Conservation (phyloP, 371 early-diverging fungal species). For the Mucor sp. region DNA sequence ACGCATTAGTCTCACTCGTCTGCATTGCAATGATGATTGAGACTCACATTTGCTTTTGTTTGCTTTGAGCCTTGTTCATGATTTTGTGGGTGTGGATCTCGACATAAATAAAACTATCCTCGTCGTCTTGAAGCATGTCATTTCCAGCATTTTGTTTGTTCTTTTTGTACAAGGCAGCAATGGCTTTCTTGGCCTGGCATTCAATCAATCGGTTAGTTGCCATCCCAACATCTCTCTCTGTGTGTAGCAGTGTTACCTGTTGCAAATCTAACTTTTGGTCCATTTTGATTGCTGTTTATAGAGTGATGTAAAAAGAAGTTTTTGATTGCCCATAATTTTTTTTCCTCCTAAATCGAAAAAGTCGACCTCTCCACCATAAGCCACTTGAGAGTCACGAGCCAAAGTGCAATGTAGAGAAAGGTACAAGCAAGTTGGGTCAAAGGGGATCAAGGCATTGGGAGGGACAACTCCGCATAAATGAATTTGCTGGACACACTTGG, state of each 20-base stretch:
- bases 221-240: not conserved
- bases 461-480: constrained; percentile 2
- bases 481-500: not conserved
- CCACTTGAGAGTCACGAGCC: constrained; percentile 6
- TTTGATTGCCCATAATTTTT: not conserved
- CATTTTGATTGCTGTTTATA: constrained; percentile 5
- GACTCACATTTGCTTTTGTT: constrained; percentile 15
- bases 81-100: constrained; percentile 23
- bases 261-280: constrained; percentile 15
- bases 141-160: constrained; percentile 7
- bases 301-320: not conserved
- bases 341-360: constrained; percentile 1
- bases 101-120: constrained; percentile 10
- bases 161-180: constrained; percentile 23
- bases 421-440: not conserved
- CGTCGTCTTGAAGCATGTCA: constrained; percentile 18
- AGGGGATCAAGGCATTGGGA: not conserved
- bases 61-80: constrained; percentile 14
- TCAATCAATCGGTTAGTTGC: not conserved
- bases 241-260: constrained; percentile 7
- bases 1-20: not conserved
- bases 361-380: not conserved
- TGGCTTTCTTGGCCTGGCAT: constrained; percentile 23
- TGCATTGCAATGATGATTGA: not conserved
- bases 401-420: not conserved